Conservation (phyloP, 306 rosid species). For the Quercus rubra region DNA sequence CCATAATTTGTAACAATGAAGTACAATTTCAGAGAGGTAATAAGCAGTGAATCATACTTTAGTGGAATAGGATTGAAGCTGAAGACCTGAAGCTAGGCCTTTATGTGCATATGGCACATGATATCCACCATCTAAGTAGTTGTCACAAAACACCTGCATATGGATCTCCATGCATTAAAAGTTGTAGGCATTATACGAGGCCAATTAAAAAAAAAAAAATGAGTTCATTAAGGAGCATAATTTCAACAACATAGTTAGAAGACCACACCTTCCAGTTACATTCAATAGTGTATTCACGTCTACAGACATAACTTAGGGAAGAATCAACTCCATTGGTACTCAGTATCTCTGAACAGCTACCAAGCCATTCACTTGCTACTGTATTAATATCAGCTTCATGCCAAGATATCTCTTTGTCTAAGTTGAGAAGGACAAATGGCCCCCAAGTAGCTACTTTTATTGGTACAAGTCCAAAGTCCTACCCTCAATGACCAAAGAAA, state of each 20-base stretch:
- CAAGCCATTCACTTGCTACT: constrained; percentile 76
- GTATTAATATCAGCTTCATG: constrained; percentile 28
- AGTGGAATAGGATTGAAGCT: constrained; percentile 71
- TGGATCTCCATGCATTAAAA: neutral
- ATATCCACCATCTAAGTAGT: constrained; percentile 96
- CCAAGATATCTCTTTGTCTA: constrained; percentile 35
- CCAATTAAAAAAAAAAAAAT: neutral
- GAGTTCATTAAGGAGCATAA: neutral
- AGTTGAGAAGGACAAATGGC: constrained; percentile 76
- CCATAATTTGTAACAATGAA: constrained; percentile 1
- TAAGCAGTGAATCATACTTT: constrained; percentile 42
- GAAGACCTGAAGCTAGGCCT: constrained; percentile 78
- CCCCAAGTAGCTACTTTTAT: constrained; percentile 80
- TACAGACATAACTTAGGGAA: constrained; percentile 62
- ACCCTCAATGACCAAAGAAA: constrained; percentile 46
- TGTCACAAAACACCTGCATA: constrained; percentile 86
- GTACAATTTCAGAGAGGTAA: constrained; percentile 17
- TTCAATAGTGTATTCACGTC: constrained; percentile 75
- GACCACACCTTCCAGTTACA: constrained; percentile 89
- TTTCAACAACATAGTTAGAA: neutral
- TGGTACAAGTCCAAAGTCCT: constrained; percentile 82
- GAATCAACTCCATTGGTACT: constrained; percentile 57
- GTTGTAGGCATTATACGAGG: neutral
- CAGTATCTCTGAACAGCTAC: constrained; percentile 65
- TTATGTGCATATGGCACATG: constrained; percentile 93